A percentile compares a stretch with the other conserved stretches of the same genome.
phyloP scores from a whole-genome alignment of 2,329 filamentous ascomycete species.

The Aspergillus brasiliensis region DNA sequence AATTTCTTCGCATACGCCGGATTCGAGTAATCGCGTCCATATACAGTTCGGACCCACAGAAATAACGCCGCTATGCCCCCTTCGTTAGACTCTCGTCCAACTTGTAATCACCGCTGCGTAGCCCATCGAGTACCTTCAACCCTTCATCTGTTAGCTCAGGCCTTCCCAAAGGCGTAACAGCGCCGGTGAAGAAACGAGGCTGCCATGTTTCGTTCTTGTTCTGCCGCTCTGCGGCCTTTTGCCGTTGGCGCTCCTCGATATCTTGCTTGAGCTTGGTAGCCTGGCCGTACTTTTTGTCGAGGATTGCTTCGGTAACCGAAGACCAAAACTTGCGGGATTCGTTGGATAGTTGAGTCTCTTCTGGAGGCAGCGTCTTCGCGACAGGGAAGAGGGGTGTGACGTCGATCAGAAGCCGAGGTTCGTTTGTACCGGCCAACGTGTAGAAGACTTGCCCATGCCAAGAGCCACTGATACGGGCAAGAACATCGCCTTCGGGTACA shows the following conservation, averaged over 20 bases:
- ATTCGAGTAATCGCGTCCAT: background rate
- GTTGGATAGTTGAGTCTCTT: slow-evolving; percentile 78
- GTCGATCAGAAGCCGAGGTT: slow-evolving; percentile 77
- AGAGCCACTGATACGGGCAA: slow-evolving; percentile 78
- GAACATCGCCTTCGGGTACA: slow-evolving; percentile 79
- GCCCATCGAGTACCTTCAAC: slow-evolving; percentile 56
- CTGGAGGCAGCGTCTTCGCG: slow-evolving; percentile 76
- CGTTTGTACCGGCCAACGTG: slow-evolving; percentile 51
- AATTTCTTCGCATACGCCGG: background rate
- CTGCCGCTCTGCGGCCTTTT: slow-evolving; percentile 80
- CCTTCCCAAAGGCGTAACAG: slow-evolving; percentile 60
- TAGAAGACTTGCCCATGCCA: slow-evolving; percentile 77
- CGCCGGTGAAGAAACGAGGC: slow-evolving; percentile 81
- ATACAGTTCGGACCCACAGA: slow-evolving; percentile 13
- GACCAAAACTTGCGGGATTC: slow-evolving; percentile 89
- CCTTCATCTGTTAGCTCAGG: slow-evolving; percentile 67
- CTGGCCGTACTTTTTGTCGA: slow-evolving; percentile 76
- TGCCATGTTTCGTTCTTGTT: slow-evolving; percentile 69
- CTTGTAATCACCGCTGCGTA: slow-evolving; percentile 56
- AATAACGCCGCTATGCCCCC: slow-evolving; percentile 25
- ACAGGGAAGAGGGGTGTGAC: slow-evolving; percentile 79
- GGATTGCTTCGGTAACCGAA: slow-evolving; percentile 82
- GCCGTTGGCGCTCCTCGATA: slow-evolving; percentile 85
- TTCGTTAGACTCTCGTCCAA: slow-evolving; percentile 46
- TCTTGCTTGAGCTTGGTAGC: slow-evolving; percentile 88